Percentiles rank a stretch among this genome's conserved stretches.
Conservation (phyloP, 2,329 filamentous ascomycete species). For the Fusarium mangiferae region DNA sequence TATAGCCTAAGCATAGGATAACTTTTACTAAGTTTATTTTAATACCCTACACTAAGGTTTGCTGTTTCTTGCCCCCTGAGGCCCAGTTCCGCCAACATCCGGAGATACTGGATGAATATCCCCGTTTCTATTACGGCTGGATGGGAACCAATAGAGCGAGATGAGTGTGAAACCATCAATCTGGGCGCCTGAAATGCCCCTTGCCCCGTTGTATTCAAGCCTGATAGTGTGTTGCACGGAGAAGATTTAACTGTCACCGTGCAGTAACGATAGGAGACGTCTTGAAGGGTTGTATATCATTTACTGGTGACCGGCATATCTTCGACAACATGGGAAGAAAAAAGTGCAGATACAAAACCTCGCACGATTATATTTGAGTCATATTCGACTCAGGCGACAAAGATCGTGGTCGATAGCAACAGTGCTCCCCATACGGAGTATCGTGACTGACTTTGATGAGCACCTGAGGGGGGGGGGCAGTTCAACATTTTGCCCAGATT, state of each 20-base stretch:
- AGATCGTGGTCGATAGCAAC: not conserved
- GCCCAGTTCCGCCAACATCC: not conserved
- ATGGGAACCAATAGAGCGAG: not conserved
- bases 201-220: no score
- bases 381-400: fast-evolving
- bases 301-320: not conserved
- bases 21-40: no score
- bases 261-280: no score
- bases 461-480: not conserved
- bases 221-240: no score
- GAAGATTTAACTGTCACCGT: not conserved
- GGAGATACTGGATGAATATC: no score
- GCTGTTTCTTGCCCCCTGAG: no score
- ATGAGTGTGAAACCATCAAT: not conserved
- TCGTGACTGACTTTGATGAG: not conserved
- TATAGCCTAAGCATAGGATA: no score
- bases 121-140: not conserved
- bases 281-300: not conserved
- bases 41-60: no score
- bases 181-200: no score
- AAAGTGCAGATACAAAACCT: not conserved
- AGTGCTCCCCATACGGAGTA: not conserved
- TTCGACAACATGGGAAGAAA: no score
- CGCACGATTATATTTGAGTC: fast-evolving
- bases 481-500: not conserved